Conservation (phyloP, 805 yeast species). For the Lipomyces kockii region DNA sequence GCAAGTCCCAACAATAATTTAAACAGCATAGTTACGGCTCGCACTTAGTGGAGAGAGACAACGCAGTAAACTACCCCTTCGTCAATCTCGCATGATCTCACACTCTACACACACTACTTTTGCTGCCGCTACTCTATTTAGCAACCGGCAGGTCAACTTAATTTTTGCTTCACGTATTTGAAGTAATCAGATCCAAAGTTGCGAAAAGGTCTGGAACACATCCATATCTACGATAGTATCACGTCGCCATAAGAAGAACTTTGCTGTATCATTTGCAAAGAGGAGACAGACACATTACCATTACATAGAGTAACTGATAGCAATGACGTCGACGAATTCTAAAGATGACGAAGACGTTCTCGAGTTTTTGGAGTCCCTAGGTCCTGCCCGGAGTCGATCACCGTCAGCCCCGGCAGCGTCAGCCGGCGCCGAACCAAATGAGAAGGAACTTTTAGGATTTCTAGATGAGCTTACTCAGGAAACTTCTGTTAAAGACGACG, state of each 20-base stretch:
- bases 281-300: background rate
- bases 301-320: background rate
- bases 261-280: background rate
- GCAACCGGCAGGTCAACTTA: background rate
- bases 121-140: background rate
- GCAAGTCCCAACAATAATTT: background rate
- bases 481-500: constrained; percentile 14
- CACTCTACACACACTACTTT: background rate
- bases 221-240: background rate
- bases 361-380: constrained; percentile 48
- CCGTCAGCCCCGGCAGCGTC: constrained; percentile 8
- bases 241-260: too few species aligned
- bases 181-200: background rate
- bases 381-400: constrained; percentile 31
- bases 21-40: background rate
- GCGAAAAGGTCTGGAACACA: background rate
- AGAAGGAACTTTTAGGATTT: constrained; percentile 51
- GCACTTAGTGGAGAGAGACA: background rate
- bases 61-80: background rate
- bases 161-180: background rate
- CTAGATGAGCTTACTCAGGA: constrained; percentile 48
- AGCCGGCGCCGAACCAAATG: constrained; percentile 28
- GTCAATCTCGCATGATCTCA: background rate
- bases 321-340: constrained; percentile 26
- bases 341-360: constrained; percentile 46